A percentile compares a stretch with the other conserved stretches of the same genome.
Evolutionary conservation across 2,329 filamentous ascomycete genomes (phyloP).

Genomic region (Exophiala oligosperma): DNA sequence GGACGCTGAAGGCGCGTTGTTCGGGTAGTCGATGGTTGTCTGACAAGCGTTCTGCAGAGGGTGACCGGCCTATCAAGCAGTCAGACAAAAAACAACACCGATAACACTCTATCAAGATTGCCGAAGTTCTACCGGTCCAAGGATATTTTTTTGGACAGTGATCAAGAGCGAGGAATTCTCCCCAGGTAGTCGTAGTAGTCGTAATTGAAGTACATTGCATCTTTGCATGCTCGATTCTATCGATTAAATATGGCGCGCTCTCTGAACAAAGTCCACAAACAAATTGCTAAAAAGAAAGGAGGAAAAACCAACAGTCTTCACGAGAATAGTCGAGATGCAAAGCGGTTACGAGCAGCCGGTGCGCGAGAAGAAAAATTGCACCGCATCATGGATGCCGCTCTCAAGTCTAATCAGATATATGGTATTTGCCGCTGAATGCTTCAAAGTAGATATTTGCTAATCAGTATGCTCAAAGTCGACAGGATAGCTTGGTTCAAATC

Average conservation of each 20-base stretch:
- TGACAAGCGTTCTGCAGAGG: neutral
- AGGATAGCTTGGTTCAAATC: conserved; percentile 72
- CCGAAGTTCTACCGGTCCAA: conserved; percentile 20
- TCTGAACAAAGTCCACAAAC: conserved; percentile 81
- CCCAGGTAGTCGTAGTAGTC: neutral
- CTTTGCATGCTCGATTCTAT: neutral
- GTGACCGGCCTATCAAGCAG: neutral
- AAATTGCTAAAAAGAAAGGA: conserved; percentile 83
- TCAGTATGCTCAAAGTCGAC: conserved; percentile 52
- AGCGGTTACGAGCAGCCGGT: conserved; percentile 74
- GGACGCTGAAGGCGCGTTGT: neutral
- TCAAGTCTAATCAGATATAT: conserved; percentile 72
- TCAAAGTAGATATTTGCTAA: neutral
- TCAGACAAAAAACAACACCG: neutral
- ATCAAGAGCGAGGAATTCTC: neutral
- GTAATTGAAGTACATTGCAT: neutral
- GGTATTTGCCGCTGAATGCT: conserved; percentile 46
- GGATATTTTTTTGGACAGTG: conserved; percentile 4
- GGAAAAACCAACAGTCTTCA: conserved; percentile 74
- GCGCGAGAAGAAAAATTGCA: conserved; percentile 80
- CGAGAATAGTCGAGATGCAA: conserved; percentile 83
- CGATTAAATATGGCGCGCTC: conserved; percentile 67
- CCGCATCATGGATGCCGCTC: conserved; percentile 67
- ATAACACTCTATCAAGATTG: neutral
- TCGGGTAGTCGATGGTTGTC: neutral